Conservation (phyloP, 352 stramenopile genomes). For the Phytophthora constricta region DNA sequence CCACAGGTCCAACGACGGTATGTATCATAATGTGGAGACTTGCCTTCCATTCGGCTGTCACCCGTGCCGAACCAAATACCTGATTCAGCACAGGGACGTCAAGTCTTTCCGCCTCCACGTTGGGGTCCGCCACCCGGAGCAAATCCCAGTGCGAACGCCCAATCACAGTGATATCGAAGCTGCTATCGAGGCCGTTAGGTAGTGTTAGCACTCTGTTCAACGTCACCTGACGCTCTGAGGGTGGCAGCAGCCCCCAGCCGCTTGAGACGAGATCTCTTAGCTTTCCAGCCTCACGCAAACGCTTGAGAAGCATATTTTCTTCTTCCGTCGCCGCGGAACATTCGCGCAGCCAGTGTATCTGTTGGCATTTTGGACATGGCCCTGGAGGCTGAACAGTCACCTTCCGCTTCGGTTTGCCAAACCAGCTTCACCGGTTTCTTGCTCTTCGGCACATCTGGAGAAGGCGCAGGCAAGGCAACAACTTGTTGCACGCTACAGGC, state of each 20-base stretch:
- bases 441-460: background rate
- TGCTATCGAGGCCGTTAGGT: background rate
- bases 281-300: background rate
- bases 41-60: background rate
- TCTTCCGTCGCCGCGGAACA: background rate
- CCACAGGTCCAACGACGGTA: background rate
- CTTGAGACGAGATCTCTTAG: background rate
- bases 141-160: background rate
- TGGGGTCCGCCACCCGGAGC: background rate
- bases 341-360: constrained; percentile 2
- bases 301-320: background rate
- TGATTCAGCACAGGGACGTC: background rate
- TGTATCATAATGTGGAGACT: background rate
- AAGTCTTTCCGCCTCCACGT: background rate
- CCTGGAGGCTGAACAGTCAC: too few species aligned
- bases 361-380: too few species aligned
- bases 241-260: background rate
- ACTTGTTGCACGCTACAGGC: too few species aligned
- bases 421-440: too few species aligned
- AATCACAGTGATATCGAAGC: background rate
- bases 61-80: too few species aligned
- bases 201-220: background rate
- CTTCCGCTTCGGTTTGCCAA: too few species aligned
- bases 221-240: background rate
- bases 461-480: too few species aligned